A percentile compares a stretch with the other conserved stretches of the same genome.
These are phyloP conservation scores for Bullera alba DNA, from an alignment of 768 basidiomycete species.

Conservation along the genomic window DNA sequence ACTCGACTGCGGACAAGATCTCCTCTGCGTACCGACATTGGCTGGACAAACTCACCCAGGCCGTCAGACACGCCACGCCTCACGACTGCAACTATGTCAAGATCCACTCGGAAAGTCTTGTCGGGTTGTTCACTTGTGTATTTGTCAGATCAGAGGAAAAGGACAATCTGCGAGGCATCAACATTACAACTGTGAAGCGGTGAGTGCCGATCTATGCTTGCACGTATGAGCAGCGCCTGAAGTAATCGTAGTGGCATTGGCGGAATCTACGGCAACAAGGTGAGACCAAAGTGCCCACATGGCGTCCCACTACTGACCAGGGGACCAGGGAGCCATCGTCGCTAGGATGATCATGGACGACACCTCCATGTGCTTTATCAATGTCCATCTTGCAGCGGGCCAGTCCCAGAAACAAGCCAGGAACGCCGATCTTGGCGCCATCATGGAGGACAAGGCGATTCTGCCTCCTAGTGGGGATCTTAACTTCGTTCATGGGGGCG, in stretches of 20 bases:
- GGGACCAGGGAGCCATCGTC: constrained; percentile 79
- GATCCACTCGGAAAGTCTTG: constrained; percentile 76
- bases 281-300: constrained; percentile 41
- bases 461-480: constrained; percentile 55
- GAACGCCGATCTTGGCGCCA: constrained; percentile 78
- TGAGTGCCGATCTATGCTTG: constrained; percentile 4
- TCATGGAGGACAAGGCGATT: constrained; percentile 72
- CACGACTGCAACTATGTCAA: constrained; percentile 68
- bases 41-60: constrained; percentile 69
- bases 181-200: constrained; percentile 73
- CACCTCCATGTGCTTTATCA: constrained; percentile 88
- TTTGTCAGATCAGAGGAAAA: constrained; percentile 63
- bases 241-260: constrained; percentile 62
- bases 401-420: constrained; percentile 73
- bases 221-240: not conserved
- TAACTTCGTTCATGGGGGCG: constrained; percentile 75
- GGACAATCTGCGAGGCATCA: constrained; percentile 56
- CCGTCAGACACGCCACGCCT: constrained; percentile 69
- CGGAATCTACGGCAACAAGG: constrained; percentile 93
- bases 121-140: constrained; percentile 73
- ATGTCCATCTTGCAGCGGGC: constrained; percentile 89
- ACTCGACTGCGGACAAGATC: constrained; percentile 67
- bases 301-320: not conserved
- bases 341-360: constrained; percentile 80
- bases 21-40: constrained; percentile 80